Evolutionary conservation across 208 protist species (phyloP).

Genomic region (Trypanosoma lewisi): DNA sequence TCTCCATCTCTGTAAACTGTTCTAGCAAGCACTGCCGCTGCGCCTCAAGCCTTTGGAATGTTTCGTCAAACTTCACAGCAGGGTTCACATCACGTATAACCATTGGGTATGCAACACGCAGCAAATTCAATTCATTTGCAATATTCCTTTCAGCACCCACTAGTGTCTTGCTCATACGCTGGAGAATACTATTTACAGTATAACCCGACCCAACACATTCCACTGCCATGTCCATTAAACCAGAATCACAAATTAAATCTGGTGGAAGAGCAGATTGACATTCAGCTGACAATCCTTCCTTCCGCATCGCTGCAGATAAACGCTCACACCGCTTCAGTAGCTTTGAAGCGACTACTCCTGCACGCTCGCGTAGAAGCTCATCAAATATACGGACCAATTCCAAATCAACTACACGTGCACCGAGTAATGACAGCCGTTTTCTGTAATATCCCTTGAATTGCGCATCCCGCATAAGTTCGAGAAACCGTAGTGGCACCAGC

Average conservation of each 20-base stretch:
- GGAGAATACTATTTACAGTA: conserved; percentile 19
- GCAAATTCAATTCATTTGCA: conserved; percentile 27
- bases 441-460: conserved; percentile 36
- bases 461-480: conserved; percentile 37
- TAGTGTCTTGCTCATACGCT: conserved; percentile 25
- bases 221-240: not conserved
- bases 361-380: conserved; percentile 55
- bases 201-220: not conserved
- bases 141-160: conserved; percentile 25
- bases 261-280: not conserved
- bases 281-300: not conserved
- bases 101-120: conserved; percentile 43
- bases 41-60: conserved; percentile 31
- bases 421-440: conserved; percentile 39
- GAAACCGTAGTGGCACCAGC: conserved; percentile 40
- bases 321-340: not conserved
- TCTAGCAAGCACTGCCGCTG: conserved; percentile 23
- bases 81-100: conserved; percentile 46
- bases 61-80: conserved; percentile 37
- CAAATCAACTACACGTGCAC: conserved; percentile 44
- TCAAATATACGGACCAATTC: conserved; percentile 62
- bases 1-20: conserved; percentile 23
- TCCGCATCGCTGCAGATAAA: not conserved
- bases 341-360: conserved; percentile 15
- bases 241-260: not conserved